Base-by-base conservation (phyloP, 1,284 basidiomycete genomes). In the Puccinia polysora region DNA sequence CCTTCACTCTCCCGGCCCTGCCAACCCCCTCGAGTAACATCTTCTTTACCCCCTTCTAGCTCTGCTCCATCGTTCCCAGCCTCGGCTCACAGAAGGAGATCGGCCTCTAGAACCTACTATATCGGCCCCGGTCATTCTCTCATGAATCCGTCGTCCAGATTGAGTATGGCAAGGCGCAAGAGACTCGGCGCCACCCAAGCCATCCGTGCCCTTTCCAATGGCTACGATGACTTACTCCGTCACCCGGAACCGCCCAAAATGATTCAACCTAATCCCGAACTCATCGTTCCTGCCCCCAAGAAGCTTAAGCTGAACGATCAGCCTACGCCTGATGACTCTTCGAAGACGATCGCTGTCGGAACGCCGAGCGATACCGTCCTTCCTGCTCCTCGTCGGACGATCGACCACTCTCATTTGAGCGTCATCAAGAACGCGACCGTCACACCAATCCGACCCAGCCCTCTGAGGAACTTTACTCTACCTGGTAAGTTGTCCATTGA, bases 401-500 rank as follows among this genome's bases (percentile, higher is more conserved):
- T 64, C 60, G 32, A 50, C 8, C 15, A 64, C 28, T 45, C 10
- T 4, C 2, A 5, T 15, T 50, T 56, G 23, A 67, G 34, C 45
- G 4, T 30, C 36, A 12, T 67, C 28, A 58, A 43, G 15, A 67
- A 43, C 30, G 25, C 52, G 4, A 28, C 20, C 32, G 49, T 20
- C 1, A 53, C 63, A 45, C 65, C 65, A 2, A 30, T 68, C 30
- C 10, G 65, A 55, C 65, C 65, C 8, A 68, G 65, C 36, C 65
- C 65, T 30, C 25, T 68, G 8, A 45, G 65, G 4, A 58, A 56
- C 30, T 52, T 68, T 40, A 59, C 65, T 28, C 23, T 68, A 58
- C 65, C 65, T 58, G 53, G 65, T 68, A 47, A 28, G 65, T 55
- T n/a, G n/a, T n/a, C n/a, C n/a, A n/a, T n/a, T n/a, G n/a, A n/a